These are phyloP conservation scores for Fusarium avenaceum DNA, from an alignment of 2,329 filamentous ascomycete species.

Conservation along the genomic window DNA sequence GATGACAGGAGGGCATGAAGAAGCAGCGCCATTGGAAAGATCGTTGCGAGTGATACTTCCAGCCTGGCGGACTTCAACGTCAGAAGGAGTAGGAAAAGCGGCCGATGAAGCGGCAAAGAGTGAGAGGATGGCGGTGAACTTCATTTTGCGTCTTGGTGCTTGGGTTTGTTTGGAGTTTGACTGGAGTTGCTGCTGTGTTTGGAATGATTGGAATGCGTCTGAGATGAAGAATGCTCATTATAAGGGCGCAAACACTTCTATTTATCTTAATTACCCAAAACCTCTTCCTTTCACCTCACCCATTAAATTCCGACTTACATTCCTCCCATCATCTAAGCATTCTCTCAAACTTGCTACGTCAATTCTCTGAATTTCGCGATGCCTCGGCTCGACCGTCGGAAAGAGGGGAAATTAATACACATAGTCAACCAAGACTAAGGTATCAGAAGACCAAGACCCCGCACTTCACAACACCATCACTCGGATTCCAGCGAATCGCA, in stretches of 20 bases:
- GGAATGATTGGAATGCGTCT: conserved; percentile 5
- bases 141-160: conserved; percentile 20
- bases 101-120: conserved; percentile 24
- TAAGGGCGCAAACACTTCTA: neutral
- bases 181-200: neutral
- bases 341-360: neutral
- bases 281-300: accelerated
- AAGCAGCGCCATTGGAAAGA: conserved; percentile 47
- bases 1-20: conserved; percentile 54
- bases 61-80: conserved; percentile 33
- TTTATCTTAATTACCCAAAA: conserved; percentile 5
- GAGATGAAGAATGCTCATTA: neutral
- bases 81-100: conserved; percentile 19
- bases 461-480: conserved; percentile 28
- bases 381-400: conserved; percentile 6
- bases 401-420: conserved; percentile 19
- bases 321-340: neutral
- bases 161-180: neutral
- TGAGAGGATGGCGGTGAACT: conserved; percentile 28
- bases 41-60: conserved; percentile 45
- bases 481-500: neutral
- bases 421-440: neutral
- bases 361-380: neutral
- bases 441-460: conserved; percentile 27
- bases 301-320: accelerated